Evolutionary conservation across 108 stramenopile genomes (phyloP), one percentile per base, ranked within the genome.

Genomic region (Hondaea fermentalgiana): DNA sequence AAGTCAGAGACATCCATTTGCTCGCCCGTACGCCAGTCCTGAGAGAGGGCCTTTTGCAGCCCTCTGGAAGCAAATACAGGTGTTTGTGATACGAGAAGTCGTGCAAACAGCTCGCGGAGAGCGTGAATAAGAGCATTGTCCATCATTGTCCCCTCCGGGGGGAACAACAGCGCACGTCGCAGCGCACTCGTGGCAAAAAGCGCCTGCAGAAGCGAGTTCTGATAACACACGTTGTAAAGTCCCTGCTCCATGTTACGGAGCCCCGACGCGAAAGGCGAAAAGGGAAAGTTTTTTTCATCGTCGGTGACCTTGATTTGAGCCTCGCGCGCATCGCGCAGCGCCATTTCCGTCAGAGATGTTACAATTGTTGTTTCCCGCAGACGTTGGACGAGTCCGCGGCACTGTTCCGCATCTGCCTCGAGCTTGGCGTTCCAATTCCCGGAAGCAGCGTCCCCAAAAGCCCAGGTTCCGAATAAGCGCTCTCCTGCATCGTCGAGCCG

Each of bases 1-100:
- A 83, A 83, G 51, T 83, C 76, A 2, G 76, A 47, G 16, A 83
- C 76, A 23, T 83, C 76, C 76, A 83, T 83, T 45, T 83, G 76
- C 51, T 83, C 76, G 10, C 76, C 76, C 10, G 76, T 83, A 16
- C 51, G 45, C 76, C 76, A 83, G 23, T 53, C 49, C 12, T 53
- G 10, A 55, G 45, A 47, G 28, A 83, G 76, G 6, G 76, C 76
- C 12, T 3, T 6, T 23, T 83, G 76, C n/a, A 83, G 51, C 14
- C 49, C 51, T 23, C 49, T 83, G 6, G 76, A 28, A 6, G 51
- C 76, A 53, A 53, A 47, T 1, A 53, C 51, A 16, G 76, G 76
- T 23, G n/a, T 12, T 3, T 83, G 76, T 35, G 76, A 83, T 6
- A 83, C n/a, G n/a, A 83, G 51, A 23, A 83, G 76, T 12, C n/a